These are phyloP conservation scores for Serendipita indica DNA, from an alignment of 768 basidiomycete species.

Conservation along the genomic window DNA sequence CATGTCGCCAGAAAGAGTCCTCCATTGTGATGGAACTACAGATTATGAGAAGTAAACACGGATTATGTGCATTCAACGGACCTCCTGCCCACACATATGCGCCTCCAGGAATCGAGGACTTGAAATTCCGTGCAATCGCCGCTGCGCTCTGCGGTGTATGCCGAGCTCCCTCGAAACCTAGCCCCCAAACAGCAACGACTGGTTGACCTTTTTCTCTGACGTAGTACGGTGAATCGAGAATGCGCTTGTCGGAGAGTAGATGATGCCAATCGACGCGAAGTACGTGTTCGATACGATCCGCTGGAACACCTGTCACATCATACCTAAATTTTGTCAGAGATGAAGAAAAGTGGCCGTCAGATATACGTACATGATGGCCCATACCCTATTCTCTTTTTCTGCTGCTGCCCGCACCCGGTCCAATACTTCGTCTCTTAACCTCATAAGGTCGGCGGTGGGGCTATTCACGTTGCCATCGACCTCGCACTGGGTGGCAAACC, in stretches of 20 bases:
- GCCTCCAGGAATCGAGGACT: slow-evolving; percentile 51
- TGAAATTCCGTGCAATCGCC: slow-evolving; percentile 40
- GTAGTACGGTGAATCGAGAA: slow-evolving; percentile 61
- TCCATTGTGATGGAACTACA: slow-evolving; percentile 61
- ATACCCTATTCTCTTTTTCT: slow-evolving; percentile 66
- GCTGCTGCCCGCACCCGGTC: slow-evolving; percentile 60
- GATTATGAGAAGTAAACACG: slow-evolving; percentile 22
- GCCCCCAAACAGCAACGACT: slow-evolving; percentile 66
- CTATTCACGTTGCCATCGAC: slow-evolving; percentile 25
- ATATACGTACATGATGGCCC: slow-evolving; percentile 68
- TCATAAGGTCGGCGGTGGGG: slow-evolving; percentile 40
- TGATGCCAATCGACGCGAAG: slow-evolving; percentile 63
- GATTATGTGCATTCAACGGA: neutral
- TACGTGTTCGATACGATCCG: slow-evolving; percentile 49
- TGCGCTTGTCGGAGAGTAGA: slow-evolving; percentile 41
- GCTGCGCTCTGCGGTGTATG: slow-evolving; percentile 50
- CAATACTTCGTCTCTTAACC: slow-evolving; percentile 59
- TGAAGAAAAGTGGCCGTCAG: neutral
- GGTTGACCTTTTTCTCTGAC: slow-evolving; percentile 53
- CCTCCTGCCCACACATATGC: slow-evolving; percentile 36
- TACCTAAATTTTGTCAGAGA: slow-evolving; percentile 37
- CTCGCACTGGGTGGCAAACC: slow-evolving; percentile 58
- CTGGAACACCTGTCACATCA: slow-evolving; percentile 63
- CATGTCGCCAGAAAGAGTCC: slow-evolving; percentile 52
- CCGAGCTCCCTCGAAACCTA: slow-evolving; percentile 47